Base-by-base conservation (phyloP, 106 monocot genomes). In the Dendrobium chrysotoxum region DNA sequence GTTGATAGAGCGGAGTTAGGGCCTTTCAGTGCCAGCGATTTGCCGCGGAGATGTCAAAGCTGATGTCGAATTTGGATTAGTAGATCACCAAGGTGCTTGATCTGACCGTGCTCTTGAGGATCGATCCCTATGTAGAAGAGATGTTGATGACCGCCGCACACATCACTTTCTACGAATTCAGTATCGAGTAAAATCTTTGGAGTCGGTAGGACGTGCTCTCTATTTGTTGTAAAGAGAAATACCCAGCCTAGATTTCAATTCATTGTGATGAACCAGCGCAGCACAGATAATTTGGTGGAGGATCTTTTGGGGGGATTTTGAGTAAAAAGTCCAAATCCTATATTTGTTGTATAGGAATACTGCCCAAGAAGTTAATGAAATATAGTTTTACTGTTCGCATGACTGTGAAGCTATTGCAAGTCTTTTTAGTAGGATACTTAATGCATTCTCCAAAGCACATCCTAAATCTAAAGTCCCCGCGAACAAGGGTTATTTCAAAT, bases 181-280 rank as follows among this genome's bases (percentile, higher is more conserved):
- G 86, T 85, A 83, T 89, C 80, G 92, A 95, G 26, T 82, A 83
- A 70, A 92, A 90, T 76, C 92, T 91, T 81, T 92, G 95, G 95
- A 92, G 91, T 54, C 88, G 89, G 38, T 89, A 92, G 87, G 92
- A 92, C 73, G 89, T 92, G 95, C 30, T 92, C 95, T 25, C 88
- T 95, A n/a, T 95, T 95, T 80, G 89, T 92, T 30, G 91, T 95
- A 40, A 95, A 92, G 79, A 91, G 88, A 85, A 91, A 91, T 80
- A 79, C 87, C 18, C 89, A 91, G 45, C 93, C 96, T 5, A 93
- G 93, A 77, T 96, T 96, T 77, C 96, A 96, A 82, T 96, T 96
- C 80, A 89, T 96, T 87, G 91, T 96, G 47, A 96, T 96, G 96
- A 96, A 96, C 72, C 80, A 93, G 44, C 87, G 95, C 47, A 95